Conservation (phyloP, 2,329 filamentous ascomycete species). For the Gremmenia infestans region DNA sequence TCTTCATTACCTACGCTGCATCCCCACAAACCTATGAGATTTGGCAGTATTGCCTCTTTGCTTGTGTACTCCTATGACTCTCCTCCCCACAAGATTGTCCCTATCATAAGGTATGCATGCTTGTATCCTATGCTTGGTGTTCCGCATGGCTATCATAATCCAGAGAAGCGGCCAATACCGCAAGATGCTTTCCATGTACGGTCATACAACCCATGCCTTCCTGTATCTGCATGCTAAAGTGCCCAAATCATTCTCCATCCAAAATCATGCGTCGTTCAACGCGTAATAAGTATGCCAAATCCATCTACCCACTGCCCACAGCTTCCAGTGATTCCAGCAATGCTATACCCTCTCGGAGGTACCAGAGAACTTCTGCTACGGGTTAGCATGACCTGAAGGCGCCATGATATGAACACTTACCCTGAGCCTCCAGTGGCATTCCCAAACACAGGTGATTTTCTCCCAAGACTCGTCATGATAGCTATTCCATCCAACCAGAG, state of each 20-base stretch:
- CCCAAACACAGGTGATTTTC: conserved; percentile 80
- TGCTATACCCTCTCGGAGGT: conserved; percentile 80
- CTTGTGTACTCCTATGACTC: no score
- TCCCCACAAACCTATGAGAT: no score
- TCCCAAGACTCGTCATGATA: conserved; percentile 82
- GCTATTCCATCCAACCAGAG: conserved; percentile 85
- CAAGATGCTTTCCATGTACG: no score
- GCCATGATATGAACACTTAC: conserved; percentile 51
- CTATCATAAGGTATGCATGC: no score
- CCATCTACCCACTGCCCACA: conserved; percentile 79
- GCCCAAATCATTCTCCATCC: neutral
- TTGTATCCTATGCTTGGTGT: no score
- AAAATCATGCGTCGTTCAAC: conserved; percentile 39
- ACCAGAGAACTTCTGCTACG: conserved; percentile 72
- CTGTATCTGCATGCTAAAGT: neutral
- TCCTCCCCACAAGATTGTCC: no score
- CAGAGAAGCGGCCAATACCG: no score
- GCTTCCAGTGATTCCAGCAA: conserved; percentile 83
- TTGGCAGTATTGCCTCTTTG: no score
- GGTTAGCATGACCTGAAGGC: conserved; percentile 20
- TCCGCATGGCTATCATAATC: no score
- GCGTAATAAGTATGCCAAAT: conserved; percentile 74
- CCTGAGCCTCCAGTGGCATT: conserved; percentile 73
- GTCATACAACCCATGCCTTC: no score
- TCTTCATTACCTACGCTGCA: no score